Evolutionary conservation across 139 green algal genomes (phyloP), one percentile per base, ranked within the genome.

Genomic region (Yamagishiella unicocca): DNA sequence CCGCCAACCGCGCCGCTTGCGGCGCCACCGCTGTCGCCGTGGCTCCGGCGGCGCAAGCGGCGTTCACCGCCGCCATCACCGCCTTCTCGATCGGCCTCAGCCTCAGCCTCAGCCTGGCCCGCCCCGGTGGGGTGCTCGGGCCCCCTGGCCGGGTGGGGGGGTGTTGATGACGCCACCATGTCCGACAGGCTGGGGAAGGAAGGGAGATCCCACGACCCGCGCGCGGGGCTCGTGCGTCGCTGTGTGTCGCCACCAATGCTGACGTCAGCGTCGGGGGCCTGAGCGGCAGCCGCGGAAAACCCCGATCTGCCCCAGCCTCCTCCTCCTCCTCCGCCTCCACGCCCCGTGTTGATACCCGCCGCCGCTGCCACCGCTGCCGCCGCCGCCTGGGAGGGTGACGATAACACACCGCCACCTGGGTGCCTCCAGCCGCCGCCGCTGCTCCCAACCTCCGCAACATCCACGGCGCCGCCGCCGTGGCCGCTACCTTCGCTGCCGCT

Each of bases 161-260:
- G 8, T 14, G 24, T 2, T 0, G 76, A 4, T 14, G 61, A 58
- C 17, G 78, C 80, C 14, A 77, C 80, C n/a, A 86, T 86, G 43
- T 86, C 80, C 2, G 80, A 86, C 5, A 86, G 80, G n/a, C 43
- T 68, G 22, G 80, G 80, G 5, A 77, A 86, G 31, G 79, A 66
- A 19, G 79, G 79, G 12, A 75, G 79, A 24, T 61, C 53, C 31
- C 38, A 24, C 27, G 7, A 29, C 2, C 42, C 22, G 43, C 24
- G 38, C 27, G 35, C 1, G 1, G 17, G 33, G 68, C 68, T 35
- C 5, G 33, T 35, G 3, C 67, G 25, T 46, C 33, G 33, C 64
- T 3, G 8, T 38, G 21, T 40, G 37, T 40, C 40, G 14, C 70
- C 37, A 21, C 37, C n/a, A n/a, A n/a, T n/a, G n/a, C n/a, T n/a